Conservation (phyloP, 1,284 basidiomycete genomes). For the Peniophora sp. region DNA sequence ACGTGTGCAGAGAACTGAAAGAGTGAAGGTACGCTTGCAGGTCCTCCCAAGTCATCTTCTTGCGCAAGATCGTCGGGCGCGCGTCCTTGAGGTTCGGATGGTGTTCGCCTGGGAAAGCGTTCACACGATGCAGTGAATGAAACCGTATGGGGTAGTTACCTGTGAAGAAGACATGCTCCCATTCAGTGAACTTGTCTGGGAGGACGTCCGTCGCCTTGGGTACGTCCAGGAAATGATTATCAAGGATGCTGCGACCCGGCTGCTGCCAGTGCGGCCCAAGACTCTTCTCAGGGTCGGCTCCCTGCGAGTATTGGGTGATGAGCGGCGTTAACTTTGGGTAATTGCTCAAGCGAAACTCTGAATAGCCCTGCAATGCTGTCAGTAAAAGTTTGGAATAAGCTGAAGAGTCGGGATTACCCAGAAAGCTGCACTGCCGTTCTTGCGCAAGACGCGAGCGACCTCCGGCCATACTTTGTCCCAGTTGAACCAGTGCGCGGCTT, state of each 20-base stretch:
- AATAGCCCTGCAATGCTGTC: conserved; percentile 64
- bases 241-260: conserved; percentile 72
- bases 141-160: too few species aligned
- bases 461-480: conserved; percentile 69
- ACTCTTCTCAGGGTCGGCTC: conserved; percentile 40
- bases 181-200: conserved; percentile 27
- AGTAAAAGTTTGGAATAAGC: neutral
- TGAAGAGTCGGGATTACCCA: conserved; percentile 55
- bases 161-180: conserved; percentile 48
- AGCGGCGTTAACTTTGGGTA: conserved; percentile 51
- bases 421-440: conserved; percentile 67
- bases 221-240: conserved; percentile 62
- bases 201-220: conserved; percentile 44
- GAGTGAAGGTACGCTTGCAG: conserved; percentile 68
- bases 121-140: too few species aligned
- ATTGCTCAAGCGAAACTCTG: conserved; percentile 63
- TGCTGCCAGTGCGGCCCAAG: conserved; percentile 76
- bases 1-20: conserved; percentile 67
- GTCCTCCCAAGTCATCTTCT: conserved; percentile 55
- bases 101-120: conserved; percentile 23
- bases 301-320: conserved; percentile 56
- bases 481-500: conserved; percentile 86
- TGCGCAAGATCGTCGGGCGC: conserved; percentile 50
- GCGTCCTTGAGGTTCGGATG: conserved; percentile 35
- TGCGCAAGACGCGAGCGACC: conserved; percentile 52